Evolutionary conservation across 129 eudicot species (phyloP), one percentile per base, ranked within the genome.

Genomic region (Artemisia annua): DNA sequence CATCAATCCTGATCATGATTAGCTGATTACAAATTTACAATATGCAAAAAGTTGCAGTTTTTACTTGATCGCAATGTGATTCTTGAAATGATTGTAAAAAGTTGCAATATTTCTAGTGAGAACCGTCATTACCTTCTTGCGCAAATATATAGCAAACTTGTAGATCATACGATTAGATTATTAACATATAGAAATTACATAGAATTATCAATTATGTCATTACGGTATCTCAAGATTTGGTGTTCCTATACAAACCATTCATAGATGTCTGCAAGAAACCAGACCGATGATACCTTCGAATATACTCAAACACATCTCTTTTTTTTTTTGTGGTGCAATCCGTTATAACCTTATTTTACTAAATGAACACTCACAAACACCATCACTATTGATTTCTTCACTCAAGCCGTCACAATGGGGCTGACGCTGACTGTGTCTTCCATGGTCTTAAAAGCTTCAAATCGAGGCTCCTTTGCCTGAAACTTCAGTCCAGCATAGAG

Each of bases 381-480:
- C 70, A 50, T 39, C 6, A 32, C 16, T 50, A 32, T 7, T 19
- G 63, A 64, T 51, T 57, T 49, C 1, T 68, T 46, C 55, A 75
- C 39, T 84, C 64, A 89, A 80, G 72, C 86, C 48, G 88, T 85
- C 50, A 86, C 84, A 66, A 93, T 89, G 4, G 89, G 85, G 46
- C 75, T 83, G 28, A 81, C 39, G 10, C 26, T 85, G 17, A 83
- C 80, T 0, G 72, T 49, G 46, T 18, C 84, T 43, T 84, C 84
- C 73, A 85, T 26, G 48, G 82, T 80, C 84, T 90, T 94, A 85
- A 94, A 84, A 14, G 96, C 97, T 81, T 94, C 97, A 72, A 94
- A 94, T 50, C 98, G 83, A 4, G 97, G 97, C 82, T 94, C 97
- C 83, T 94, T 94, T 5, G 90, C 89, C 80, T 94, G 97, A 82